phyloP scores from a whole-genome alignment of 208 protist genomes.

The Trypanosoma cruzi region DNA sequence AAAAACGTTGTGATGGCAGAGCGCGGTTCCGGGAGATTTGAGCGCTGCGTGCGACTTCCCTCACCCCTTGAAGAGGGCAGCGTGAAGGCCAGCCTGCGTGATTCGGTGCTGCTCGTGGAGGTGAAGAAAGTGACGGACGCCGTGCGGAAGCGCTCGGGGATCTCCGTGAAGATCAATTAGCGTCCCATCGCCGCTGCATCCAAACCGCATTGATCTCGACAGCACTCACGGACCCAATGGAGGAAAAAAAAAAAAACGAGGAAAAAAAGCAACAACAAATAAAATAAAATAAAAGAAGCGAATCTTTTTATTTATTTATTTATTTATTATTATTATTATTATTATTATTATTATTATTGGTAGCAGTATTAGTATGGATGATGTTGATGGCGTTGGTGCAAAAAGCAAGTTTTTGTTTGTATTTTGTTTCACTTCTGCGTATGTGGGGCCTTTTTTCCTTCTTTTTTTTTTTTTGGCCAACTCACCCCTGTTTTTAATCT shows the following conservation, averaged over 20 bases:
- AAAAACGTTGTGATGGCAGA: constrained; percentile 40
- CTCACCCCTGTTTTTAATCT: too few species aligned
- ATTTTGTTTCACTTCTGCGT: too few species aligned
- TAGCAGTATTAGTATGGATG: too few species aligned
- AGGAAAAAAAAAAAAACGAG: background rate
- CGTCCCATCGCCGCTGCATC: background rate
- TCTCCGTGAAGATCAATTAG: constrained; percentile 55
- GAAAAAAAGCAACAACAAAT: too few species aligned
- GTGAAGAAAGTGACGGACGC: constrained; percentile 46
- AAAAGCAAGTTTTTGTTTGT: background rate
- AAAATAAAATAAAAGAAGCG: background rate
- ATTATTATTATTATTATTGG: constrained; percentile 28
- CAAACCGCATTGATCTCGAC: background rate
- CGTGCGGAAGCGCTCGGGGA: constrained; percentile 12
- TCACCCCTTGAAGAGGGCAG: constrained; percentile 32
- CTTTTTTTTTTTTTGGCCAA: too few species aligned
- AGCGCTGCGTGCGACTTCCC: constrained; percentile 76
- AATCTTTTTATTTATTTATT: constrained; percentile 14
- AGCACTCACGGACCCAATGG: too few species aligned
- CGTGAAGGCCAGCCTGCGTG: constrained; percentile 56
- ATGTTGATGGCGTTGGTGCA: constrained; percentile 4
- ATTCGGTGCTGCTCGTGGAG: constrained; percentile 53
- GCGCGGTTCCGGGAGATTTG: constrained; percentile 64
- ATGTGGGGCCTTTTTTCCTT: too few species aligned
- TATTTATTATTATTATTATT: constrained; percentile 4